Conservation (phyloP, 1,139 yeast species). For the Taiozyma sp. region DNA sequence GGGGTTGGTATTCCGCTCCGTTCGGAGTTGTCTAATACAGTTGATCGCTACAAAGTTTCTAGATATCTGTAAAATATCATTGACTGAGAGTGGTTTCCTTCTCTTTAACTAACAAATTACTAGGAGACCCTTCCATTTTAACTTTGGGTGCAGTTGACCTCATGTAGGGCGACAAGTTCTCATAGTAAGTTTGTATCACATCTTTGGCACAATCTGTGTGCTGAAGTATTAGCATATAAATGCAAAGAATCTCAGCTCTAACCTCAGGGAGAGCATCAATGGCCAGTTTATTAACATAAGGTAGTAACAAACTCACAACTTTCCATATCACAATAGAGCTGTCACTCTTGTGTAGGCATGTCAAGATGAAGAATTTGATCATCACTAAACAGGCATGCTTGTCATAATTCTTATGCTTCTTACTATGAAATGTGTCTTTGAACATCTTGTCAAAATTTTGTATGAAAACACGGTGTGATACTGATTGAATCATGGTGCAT, state of each 20-base stretch:
- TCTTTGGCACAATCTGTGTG: not conserved
- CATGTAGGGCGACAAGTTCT: not conserved
- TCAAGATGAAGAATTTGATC: slow-evolving; percentile 18
- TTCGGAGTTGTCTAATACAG: not conserved
- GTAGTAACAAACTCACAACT: not conserved
- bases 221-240: not conserved
- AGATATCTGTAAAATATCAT: too few relatives aligned
- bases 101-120: not conserved
- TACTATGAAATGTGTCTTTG: slow-evolving; percentile 8
- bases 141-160: not conserved
- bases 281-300: slow-evolving; percentile 1
- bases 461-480: slow-evolving; percentile 15
- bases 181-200: not conserved
- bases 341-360: slow-evolving; percentile 10
- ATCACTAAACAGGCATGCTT: slow-evolving; percentile 20
- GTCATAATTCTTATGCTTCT: slow-evolving; percentile 16
- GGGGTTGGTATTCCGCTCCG: not conserved
- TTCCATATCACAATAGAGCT: not conserved
- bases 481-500: slow-evolving; percentile 21
- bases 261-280: slow-evolving; percentile 2
- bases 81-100: not conserved
- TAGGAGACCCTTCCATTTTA: not conserved
- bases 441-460: slow-evolving; percentile 15
- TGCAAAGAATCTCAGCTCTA: not conserved
- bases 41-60: too few relatives aligned